phyloP scores from a whole-genome alignment of 352 stramenopile genomes.

The Phytopythium ostracodes region DNA sequence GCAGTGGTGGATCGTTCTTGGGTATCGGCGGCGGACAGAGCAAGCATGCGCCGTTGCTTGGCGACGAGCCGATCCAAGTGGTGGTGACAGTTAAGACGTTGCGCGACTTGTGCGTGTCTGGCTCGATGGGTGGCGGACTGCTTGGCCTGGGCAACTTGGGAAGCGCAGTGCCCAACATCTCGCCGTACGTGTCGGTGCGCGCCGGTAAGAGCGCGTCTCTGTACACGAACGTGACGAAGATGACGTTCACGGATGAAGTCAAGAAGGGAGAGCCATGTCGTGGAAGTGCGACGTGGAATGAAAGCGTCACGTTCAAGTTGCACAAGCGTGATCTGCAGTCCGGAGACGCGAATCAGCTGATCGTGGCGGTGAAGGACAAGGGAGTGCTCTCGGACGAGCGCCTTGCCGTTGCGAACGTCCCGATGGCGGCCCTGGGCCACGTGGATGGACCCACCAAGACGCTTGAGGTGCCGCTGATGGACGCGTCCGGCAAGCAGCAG shows the following conservation, averaged over 20 bases:
- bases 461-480: constrained; percentile 29
- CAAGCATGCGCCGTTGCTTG: constrained; percentile 22
- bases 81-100: constrained; percentile 63
- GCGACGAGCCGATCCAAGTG: constrained; percentile 61
- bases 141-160: constrained; percentile 71
- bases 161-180: constrained; percentile 73
- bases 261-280: constrained; percentile 37
- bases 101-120: constrained; percentile 55
- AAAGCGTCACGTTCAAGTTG: constrained; percentile 79
- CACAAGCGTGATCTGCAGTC: constrained; percentile 44
- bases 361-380: constrained; percentile 38
- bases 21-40: constrained; percentile 11
- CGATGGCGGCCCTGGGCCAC: constrained; percentile 19
- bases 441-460: constrained; percentile 16
- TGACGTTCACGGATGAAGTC: constrained; percentile 37
- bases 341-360: constrained; percentile 12
- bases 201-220: constrained; percentile 62
- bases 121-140: constrained; percentile 58
- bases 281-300: constrained; percentile 57
- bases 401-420: constrained; percentile 23
- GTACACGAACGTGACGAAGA: constrained; percentile 68
- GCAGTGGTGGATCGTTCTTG: constrained; percentile 16
- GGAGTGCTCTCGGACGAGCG: constrained; percentile 33
- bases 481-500: constrained; percentile 20
- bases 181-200: constrained; percentile 74